These are phyloP conservation scores for Trichoderma sp. DNA, from an alignment of 2,329 filamentous ascomycete genomes.

Conservation along the genomic window DNA sequence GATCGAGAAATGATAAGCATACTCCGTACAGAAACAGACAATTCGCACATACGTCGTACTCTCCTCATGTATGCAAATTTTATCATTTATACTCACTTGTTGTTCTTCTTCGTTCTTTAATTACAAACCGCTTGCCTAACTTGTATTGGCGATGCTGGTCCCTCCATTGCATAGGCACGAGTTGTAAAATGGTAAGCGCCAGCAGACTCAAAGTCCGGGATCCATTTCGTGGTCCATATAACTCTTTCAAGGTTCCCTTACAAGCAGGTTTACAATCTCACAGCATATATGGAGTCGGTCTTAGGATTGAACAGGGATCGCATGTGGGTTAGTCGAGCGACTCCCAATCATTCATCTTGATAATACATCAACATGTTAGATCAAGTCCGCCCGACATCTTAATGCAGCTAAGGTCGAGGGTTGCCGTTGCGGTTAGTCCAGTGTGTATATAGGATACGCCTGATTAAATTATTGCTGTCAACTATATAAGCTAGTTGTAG, in stretches of 20 bases:
- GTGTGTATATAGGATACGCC: background rate
- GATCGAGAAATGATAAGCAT: too few relatives aligned
- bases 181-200: background rate
- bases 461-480: background rate
- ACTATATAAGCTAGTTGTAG: background rate
- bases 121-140: background rate
- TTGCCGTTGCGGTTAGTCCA: background rate
- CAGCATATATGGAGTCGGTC: background rate
- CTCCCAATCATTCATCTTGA: background rate
- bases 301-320: background rate
- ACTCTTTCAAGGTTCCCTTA: background rate
- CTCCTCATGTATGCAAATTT: too few relatives aligned
- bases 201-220: background rate
- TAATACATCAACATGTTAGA: background rate
- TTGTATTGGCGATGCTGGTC: background rate
- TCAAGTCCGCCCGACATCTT: background rate
- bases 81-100: too few relatives aligned
- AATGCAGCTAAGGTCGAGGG: background rate
- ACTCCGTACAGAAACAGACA: too few relatives aligned
- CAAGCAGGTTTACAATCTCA: background rate
- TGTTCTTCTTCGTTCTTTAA: too few relatives aligned
- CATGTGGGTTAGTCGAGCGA: background rate
- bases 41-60: too few relatives aligned
- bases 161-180: background rate
- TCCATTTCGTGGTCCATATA: background rate